phyloP scores from a whole-genome alignment of 2,329 filamentous ascomycete species.

The Aschersonia sp. region DNA sequence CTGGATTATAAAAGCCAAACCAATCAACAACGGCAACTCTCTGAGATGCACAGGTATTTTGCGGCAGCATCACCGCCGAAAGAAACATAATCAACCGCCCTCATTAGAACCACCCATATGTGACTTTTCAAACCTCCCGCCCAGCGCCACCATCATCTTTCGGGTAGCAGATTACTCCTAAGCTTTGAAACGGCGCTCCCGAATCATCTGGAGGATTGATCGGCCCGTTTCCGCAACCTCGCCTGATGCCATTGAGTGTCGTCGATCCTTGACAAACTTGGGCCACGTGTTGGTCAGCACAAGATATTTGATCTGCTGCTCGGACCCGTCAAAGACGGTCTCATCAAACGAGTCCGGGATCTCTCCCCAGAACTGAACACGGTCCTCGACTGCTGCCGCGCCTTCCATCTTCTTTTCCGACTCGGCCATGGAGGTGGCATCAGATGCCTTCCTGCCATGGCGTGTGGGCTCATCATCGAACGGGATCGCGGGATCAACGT shows the following conservation, averaged over 20 bases:
- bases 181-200: neutral
- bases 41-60: too few species aligned
- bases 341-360: constrained; percentile 32
- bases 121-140: too few species aligned
- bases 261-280: constrained; percentile 31
- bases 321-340: constrained; percentile 41
- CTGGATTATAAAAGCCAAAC: too few species aligned
- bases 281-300: constrained; percentile 56
- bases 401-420: neutral
- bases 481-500: constrained; percentile 19
- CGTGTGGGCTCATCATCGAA: constrained; percentile 14
- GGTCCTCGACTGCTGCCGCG: neutral
- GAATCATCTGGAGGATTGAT: constrained; percentile 2
- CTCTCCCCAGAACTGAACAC: constrained; percentile 18
- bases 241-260: constrained; percentile 10
- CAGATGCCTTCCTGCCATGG: neutral
- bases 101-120: too few species aligned
- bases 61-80: too few species aligned
- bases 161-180: neutral
- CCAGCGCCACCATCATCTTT: too few species aligned
- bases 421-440: neutral
- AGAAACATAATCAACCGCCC: too few species aligned
- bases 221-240: constrained; percentile 4
- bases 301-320: constrained; percentile 46
- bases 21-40: too few species aligned